These are phyloP conservation scores for Symbiotaphrina buchneri DNA, from an alignment of 495 filamentous ascomycete species.

Conservation along the genomic window DNA sequence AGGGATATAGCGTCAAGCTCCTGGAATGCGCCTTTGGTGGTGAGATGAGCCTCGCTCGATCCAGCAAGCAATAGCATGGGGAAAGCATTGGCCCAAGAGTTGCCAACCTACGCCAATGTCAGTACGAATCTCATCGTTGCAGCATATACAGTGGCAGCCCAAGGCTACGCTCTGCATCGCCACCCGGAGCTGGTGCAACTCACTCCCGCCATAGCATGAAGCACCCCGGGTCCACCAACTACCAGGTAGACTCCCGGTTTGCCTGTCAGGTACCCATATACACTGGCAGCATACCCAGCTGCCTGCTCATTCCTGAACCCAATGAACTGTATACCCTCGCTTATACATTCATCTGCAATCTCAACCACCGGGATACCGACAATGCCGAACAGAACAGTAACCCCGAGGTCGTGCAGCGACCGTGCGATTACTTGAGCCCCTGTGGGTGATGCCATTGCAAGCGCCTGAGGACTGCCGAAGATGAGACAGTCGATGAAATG, in stretches of 20 bases:
- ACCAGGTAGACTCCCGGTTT: constrained; percentile 37
- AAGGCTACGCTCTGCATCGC: no score
- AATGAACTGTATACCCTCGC: constrained; percentile 39
- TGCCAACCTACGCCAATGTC: constrained; percentile 20
- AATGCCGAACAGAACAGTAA: constrained; percentile 38
- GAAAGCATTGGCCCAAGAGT: constrained; percentile 31
- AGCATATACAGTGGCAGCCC: background rate
- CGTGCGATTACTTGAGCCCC: constrained; percentile 37
- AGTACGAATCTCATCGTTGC: background rate
- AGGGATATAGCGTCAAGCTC: constrained; percentile 36
- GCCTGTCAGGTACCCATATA: constrained; percentile 42
- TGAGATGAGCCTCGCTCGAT: constrained; percentile 27
- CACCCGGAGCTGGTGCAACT: constrained; percentile 4
- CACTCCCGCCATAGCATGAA: constrained; percentile 39
- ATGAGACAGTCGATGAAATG: no score
- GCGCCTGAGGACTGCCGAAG: no score
- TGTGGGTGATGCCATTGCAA: constrained; percentile 19
- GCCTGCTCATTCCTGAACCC: constrained; percentile 46
- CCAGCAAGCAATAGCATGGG: constrained; percentile 36
- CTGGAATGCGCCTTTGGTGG: constrained; percentile 36
- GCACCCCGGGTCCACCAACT: constrained; percentile 40
- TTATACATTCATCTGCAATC: constrained; percentile 38
- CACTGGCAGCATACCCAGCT: constrained; percentile 36
- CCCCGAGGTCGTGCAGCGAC: constrained; percentile 27
- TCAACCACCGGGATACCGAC: constrained; percentile 43